Base-by-base conservation (phyloP, 768 basidiomycete species). In the Trametes meyenii region DNA sequence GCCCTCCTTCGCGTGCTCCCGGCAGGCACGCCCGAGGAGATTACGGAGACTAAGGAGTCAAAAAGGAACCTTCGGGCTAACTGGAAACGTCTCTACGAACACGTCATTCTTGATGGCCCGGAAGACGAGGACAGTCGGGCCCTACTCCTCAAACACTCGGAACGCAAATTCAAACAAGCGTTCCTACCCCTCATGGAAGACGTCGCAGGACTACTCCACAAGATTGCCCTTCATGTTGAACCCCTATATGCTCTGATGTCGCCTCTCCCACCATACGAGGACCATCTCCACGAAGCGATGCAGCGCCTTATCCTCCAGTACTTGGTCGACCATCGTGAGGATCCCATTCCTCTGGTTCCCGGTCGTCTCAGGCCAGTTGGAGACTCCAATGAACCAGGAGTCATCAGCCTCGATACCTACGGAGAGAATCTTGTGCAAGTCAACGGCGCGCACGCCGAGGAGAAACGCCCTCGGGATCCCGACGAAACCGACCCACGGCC, bases 211-310 rank as follows among this genome's bases (percentile, higher is more conserved):
- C 17, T 57, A 3, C 17, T 57, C 19, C 19, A 5, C 36, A 19
- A 38, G 19, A 48, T 57, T 12, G 19, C 45, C 1, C 29, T 2
- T 4, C 55, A 57, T 10, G 36, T 57, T 19, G 21, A 12, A 4
- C 46, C 57, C 5, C 24, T 38, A 14, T 58, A 58, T 14, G 57
- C 48, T 16, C 7, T 58, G 17, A 42, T 49, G 57, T n/a, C 13
- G 24, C 10, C 14, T 11, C 24, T n/a, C 6, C 46, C 49, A 39
- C 36, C 35, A 1, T 21, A 19, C 16, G 40, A 50, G 1, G 57
- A 58, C 26, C 57, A 58, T 36, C 49, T 58, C 17, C 57, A 58
- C 40, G 57, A 58, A 14, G 57, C 57, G 11, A 39, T 58, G 23
- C 57, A 58, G 16, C 57, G 57, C 3, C 24, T 58, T 5, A 58